Evolutionary conservation across 495 filamentous ascomycete genomes (phyloP), one percentile per base, ranked within the genome.

Genomic region (Penicillium argentinense): DNA sequence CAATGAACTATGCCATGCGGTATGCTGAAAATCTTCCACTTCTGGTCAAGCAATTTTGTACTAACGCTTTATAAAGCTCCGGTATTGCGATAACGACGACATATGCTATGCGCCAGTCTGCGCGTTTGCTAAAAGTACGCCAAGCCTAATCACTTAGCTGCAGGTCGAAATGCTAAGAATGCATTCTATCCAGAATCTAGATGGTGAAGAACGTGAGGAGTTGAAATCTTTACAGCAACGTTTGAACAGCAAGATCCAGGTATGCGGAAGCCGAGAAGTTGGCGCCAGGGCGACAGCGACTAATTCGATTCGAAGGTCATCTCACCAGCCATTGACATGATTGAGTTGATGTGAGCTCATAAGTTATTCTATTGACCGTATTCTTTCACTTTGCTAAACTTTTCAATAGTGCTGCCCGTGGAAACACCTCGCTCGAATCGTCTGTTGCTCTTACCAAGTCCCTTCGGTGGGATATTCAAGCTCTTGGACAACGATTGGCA

Each of bases 341-440:
- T 97, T 44, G 90, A 96, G 62, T 74, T 97, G 52, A 95, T 93
- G 85, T 91, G 68, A 60, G 76, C 25, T 3, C 29, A 21, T 27
- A 17, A 16, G 12, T 23, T 24, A n/a, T n/a, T n/a, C n/a, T n/a
- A n/a, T 16, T 21, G 8, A n/a, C 30, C 22, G 4, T 17, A 19
- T 21, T 34, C 5, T 5, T 1, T 7, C 38, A 9, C 13, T 30
- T 7, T 21, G 17, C 54, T 60, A 6, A 53, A 18, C 40, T 28
- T 8, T 8, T 11, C 3, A 30, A 32, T 42, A 91, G 87, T 53
- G 89, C 91, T 51, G 89, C 90, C 4, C 82, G 95, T 54, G 95
- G 95, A n/a, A 97, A 99, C 59, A 89, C 90, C 1, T 88, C 91
- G 41, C 76, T 99, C 3, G 91, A 97, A 59, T 89, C 88, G 17